Conservation (phyloP, 768 basidiomycete species). For the Rhodotorula paludigena region DNA sequence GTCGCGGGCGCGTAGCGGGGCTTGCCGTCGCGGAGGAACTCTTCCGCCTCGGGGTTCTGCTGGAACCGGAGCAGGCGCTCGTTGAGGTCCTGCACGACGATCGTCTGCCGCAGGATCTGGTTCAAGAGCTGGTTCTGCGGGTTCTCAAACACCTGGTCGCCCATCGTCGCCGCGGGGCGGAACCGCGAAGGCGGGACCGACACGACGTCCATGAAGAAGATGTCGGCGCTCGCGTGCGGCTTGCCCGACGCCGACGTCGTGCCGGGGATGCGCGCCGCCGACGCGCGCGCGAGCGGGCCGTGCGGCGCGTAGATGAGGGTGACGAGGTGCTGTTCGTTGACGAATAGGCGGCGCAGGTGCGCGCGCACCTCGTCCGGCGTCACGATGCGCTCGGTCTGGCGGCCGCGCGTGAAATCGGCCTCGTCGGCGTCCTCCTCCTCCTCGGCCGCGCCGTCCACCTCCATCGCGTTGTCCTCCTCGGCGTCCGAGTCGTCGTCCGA, state of each 20-base stretch:
- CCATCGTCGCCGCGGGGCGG: slow-evolving; percentile 86
- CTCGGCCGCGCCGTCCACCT: slow-evolving; percentile 53
- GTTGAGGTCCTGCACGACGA: slow-evolving; percentile 72
- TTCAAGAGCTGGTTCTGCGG: slow-evolving; percentile 87
- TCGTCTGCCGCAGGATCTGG: slow-evolving; percentile 71
- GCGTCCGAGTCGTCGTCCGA: slow-evolving; percentile 54
- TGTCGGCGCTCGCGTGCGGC: slow-evolving; percentile 67
- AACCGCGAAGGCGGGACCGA: slow-evolving; percentile 92
- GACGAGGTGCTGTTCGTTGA: slow-evolving; percentile 74
- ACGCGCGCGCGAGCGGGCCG: slow-evolving; percentile 55
- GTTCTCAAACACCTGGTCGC: slow-evolving; percentile 89
- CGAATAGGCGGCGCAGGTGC: slow-evolving; percentile 82
- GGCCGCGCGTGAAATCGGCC: slow-evolving; percentile 63
- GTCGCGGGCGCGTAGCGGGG: slow-evolving; percentile 56
- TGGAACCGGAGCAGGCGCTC: slow-evolving; percentile 60
- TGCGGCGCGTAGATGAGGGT: slow-evolving; percentile 87
- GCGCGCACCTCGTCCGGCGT: slow-evolving; percentile 88
- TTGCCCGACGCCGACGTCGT: background rate
- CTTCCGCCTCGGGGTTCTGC: slow-evolving; percentile 52
- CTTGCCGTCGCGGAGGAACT: slow-evolving; percentile 48
- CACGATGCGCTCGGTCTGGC: slow-evolving; percentile 68
- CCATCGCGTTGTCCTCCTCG: slow-evolving; percentile 49
- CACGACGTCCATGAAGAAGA: slow-evolving; percentile 93
- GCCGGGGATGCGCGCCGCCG: slow-evolving; percentile 11
- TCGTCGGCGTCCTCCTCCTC: slow-evolving; percentile 50